These are phyloP conservation scores for Leishmania braziliensis DNA, from an alignment of 208 protist species.

Conservation along the genomic window DNA sequence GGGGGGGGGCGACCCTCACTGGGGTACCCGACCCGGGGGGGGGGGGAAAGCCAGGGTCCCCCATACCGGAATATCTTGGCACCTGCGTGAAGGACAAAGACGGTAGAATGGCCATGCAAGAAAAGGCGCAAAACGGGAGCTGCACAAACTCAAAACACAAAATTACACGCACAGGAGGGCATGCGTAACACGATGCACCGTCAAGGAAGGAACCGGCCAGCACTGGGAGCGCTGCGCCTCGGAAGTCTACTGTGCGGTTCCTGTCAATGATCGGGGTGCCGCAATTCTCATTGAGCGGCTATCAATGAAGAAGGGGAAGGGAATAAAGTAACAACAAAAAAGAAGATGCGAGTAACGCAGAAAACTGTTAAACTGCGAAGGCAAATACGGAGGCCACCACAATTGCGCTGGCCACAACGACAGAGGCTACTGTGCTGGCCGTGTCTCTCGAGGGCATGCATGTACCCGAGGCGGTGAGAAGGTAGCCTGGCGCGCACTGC, in stretches of 20 bases:
- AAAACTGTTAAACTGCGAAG: neutral
- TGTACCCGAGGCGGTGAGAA: neutral
- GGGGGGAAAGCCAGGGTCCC: too few relatives aligned
- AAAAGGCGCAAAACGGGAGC: neutral
- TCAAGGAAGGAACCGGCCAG: neutral
- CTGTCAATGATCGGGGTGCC: neutral
- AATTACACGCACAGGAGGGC: neutral
- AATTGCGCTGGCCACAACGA: neutral
- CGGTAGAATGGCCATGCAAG: neutral
- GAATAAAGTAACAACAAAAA: neutral
- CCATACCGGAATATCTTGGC: neutral
- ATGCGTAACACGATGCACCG: too few relatives aligned
- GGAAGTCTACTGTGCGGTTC: neutral
- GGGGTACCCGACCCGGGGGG: too few relatives aligned
- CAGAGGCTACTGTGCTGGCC: neutral
- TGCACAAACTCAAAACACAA: neutral
- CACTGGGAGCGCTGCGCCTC: neutral
- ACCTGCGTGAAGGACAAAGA: neutral
- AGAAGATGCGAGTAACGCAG: neutral
- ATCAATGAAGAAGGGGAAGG: neutral
- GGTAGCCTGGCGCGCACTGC: slow-evolving; percentile 1
- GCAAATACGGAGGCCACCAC: neutral
- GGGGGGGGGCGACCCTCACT: too few relatives aligned
- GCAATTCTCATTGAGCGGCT: neutral
- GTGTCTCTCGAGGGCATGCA: neutral